Evolutionary conservation across 345 rosid species (phyloP).

Genomic region (Geranium rotundifolium): DNA sequence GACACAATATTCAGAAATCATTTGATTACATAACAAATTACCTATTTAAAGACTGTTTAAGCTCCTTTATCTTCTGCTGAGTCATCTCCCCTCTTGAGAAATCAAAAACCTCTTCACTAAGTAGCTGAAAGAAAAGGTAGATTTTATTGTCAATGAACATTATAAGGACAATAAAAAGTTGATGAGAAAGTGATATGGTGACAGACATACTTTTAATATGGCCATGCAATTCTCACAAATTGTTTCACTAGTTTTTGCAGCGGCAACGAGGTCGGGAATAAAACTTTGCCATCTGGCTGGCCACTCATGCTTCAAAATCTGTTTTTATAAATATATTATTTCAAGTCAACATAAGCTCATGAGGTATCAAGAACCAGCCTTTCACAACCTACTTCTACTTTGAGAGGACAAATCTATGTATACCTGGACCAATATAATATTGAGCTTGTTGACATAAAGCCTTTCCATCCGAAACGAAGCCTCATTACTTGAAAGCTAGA

Average conservation of each 20-base stretch:
- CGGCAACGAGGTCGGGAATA: conserved; percentile 96
- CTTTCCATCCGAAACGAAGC: conserved; percentile 73
- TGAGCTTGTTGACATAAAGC: conserved; percentile 90
- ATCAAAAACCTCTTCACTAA: conserved; percentile 98
- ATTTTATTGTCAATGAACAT: conserved; percentile 6
- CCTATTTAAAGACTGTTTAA: conserved; percentile 96
- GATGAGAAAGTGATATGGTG: conserved; percentile 3
- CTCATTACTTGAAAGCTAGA: conserved; percentile 83
- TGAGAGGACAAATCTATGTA: not conserved
- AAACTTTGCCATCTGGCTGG: conserved; percentile 96
- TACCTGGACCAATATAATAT: conserved; percentile 96
- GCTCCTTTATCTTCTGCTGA: conserved; percentile 90
- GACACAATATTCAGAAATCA: no score
- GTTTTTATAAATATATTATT: conserved; percentile 3
- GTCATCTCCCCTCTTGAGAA: conserved; percentile 99
- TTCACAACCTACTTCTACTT: not conserved
- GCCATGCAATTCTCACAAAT: conserved; percentile 99
- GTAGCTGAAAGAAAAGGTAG: conserved; percentile 40
- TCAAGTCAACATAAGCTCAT: not conserved
- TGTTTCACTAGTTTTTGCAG: conserved; percentile 99
- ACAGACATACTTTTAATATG: conserved; percentile 62
- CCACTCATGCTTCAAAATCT: conserved; percentile 99
- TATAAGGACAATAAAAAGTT: not conserved
- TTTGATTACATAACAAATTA: conserved; percentile 3
- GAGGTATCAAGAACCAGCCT: not conserved